Evolutionary conservation across 495 filamentous ascomycete genomes (phyloP), one percentile per base, ranked within the genome.

Genomic region (Articulospora tetracladia): DNA sequence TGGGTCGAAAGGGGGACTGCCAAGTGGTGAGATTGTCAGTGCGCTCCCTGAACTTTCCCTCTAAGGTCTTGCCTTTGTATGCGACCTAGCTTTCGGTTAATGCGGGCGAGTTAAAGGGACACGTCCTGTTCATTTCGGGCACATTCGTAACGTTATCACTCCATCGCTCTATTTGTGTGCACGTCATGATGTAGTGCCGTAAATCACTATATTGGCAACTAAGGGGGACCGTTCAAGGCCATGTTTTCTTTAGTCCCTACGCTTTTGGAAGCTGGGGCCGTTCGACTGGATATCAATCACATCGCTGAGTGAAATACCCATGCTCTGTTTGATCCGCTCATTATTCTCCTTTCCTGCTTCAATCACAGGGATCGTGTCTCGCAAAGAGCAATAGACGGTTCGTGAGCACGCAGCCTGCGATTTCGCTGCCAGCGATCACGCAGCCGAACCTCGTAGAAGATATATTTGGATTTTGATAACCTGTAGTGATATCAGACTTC

Each of bases 351-450:
- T 70, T 22, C 75, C 86, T 53, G 80, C 85, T 64, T 89, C 86
- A 58, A 88, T 82, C 51, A 89, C 69, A 23, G 88, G 74, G 49
- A 84, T 76, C 12, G 70, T 77, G 83, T 83, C 70, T 85, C 74
- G 30, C 84, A 84, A 36, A 88, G 69, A 62, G 86, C 86, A 63
- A 61, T 2, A 76, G 66, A 46, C 73, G 70, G 13, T 69, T 69
- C 48, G 89, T 91, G 64, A 96, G 84, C 39, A 92, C 89, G 69
- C 89, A 89, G 51, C 91, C 91, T 12, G 91, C 91, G 23, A 91
- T 93, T 66, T 91, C 91, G 53, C 90, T 91, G 58, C 89, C 91
- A 11, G 93, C 83, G 64, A 95, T 86, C 52, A 96, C 77, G 68
- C 91, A 93, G 75, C 93, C 91, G 72, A 84, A 94, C 76, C 25